Percentiles rank a stretch among this genome's conserved stretches.
Evolutionary conservation across 352 stramenopile genomes (phyloP).

Genomic region (Globisporangium spiculum): DNA sequence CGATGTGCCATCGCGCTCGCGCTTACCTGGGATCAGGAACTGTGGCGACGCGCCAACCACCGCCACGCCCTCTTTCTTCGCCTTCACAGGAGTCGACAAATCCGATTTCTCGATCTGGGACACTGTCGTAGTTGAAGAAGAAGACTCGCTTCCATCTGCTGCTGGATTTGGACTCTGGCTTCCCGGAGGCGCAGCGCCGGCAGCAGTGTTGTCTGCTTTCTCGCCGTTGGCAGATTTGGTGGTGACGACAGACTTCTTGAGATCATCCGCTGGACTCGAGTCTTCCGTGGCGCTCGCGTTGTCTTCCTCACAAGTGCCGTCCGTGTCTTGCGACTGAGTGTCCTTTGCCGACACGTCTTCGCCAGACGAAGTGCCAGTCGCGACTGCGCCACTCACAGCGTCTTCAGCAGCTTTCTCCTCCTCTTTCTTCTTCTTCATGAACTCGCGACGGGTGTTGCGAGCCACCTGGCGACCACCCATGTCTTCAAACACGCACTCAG

Average conservation of each 20-base stretch:
- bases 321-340: conserved; percentile 53
- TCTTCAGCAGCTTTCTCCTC: conserved; percentile 68
- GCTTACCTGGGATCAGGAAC: conserved; percentile 38
- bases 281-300: conserved; percentile 45
- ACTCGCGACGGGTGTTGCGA: conserved; percentile 60
- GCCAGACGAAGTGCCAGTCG: conserved; percentile 25
- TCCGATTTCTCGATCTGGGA: neutral
- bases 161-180: conserved; percentile 42
- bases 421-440: conserved; percentile 86
- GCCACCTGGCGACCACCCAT: conserved; percentile 69
- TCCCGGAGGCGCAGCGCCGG: neutral
- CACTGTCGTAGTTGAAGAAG: conserved; percentile 8
- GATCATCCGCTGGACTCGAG: conserved; percentile 21
- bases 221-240: neutral
- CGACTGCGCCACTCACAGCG: conserved; percentile 27
- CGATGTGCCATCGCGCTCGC: conserved; percentile 32
- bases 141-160: conserved; percentile 23
- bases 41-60: conserved; percentile 13
- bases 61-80: conserved; percentile 22
- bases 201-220: neutral
- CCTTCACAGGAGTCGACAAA: conserved; percentile 32
- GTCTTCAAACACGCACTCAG: conserved; percentile 83
- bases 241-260: neutral
- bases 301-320: conserved; percentile 40
- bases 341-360: conserved; percentile 53